Conservation (phyloP, 139 green algal genomes). For the Nannochloris sp. region DNA sequence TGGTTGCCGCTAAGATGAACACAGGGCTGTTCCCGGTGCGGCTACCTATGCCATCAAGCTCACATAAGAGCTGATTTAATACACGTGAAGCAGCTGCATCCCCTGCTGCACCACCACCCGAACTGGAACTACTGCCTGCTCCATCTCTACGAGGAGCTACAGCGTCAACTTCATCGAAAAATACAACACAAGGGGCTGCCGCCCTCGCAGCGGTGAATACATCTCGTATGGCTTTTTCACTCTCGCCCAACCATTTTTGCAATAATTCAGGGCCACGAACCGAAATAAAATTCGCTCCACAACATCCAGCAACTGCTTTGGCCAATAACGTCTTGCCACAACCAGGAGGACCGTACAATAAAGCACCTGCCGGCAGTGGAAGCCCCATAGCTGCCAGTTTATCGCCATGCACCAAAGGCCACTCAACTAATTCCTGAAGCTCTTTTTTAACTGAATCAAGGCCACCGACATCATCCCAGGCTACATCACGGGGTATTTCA, state of each 20-base stretch:
- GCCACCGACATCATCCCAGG: constrained; percentile 27
- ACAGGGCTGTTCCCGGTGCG: constrained; percentile 17
- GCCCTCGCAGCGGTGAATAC: constrained; percentile 28
- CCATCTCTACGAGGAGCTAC: constrained; percentile 36
- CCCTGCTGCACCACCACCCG: constrained; percentile 11
- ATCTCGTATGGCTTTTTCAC: constrained; percentile 29
- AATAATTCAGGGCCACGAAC: constrained; percentile 40
- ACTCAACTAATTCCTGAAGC: constrained; percentile 27
- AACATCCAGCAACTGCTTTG: constrained; percentile 36
- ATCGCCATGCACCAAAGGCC: constrained; percentile 7
- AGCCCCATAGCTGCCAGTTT: constrained; percentile 13
- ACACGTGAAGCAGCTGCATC: constrained; percentile 20
- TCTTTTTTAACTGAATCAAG: constrained; percentile 35
- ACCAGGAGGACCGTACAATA: constrained; percentile 29
- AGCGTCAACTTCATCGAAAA: constrained; percentile 70
- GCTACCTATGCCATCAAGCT: constrained; percentile 35
- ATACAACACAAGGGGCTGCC: constrained; percentile 57
- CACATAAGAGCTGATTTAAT: constrained; percentile 42
- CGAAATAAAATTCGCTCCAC: constrained; percentile 40
- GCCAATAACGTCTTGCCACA: constrained; percentile 62
- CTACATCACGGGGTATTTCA: constrained; percentile 29
- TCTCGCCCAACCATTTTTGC: constrained; percentile 46
- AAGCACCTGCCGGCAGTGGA: constrained; percentile 11
- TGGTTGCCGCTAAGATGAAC: constrained; percentile 66
- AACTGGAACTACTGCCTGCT: not conserved